Evolutionary conservation across 176 grass and related monocot species (phyloP).

Genomic region (Lolium rigidum): DNA sequence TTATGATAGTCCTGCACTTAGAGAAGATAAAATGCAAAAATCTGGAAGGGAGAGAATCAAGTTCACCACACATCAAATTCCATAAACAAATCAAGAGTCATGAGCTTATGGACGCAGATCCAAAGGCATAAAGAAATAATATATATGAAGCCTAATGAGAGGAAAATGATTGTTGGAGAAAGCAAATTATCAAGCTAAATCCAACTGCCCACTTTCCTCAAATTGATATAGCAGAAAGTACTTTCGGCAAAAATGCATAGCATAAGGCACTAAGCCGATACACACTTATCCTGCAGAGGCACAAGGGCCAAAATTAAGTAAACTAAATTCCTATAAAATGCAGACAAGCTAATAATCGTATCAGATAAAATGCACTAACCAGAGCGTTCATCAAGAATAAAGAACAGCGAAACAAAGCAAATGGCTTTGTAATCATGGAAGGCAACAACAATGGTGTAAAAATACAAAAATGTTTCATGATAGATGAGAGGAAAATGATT

Average conservation of each 20-base stretch:
- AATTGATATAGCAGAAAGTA: conserved; percentile 69
- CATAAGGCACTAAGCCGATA: conserved; percentile 53
- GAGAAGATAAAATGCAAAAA: background rate
- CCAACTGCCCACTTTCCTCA: conserved; percentile 80
- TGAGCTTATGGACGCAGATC: too few species aligned
- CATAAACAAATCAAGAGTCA: background rate
- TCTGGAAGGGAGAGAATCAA: background rate
- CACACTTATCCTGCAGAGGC: conserved; percentile 66
- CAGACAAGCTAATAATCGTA: background rate
- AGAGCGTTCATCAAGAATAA: background rate
- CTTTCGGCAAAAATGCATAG: conserved; percentile 65
- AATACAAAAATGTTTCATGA: background rate
- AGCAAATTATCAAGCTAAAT: conserved; percentile 44
- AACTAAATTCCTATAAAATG: background rate
- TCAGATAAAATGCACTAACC: too few species aligned
- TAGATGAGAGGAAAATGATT: conserved; percentile 75
- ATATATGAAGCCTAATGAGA: conserved; percentile 11
- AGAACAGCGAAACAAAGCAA: background rate
- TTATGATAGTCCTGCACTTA: conserved; percentile 33
- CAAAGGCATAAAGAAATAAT: background rate
- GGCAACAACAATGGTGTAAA: background rate
- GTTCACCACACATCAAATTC: background rate
- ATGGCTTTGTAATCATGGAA: background rate
- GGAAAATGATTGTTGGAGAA: conserved; percentile 91
- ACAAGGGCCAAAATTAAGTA: background rate